Evolutionary conservation across 306 rosid genomes (phyloP).

Genomic region (Dalbergia cultrata): DNA sequence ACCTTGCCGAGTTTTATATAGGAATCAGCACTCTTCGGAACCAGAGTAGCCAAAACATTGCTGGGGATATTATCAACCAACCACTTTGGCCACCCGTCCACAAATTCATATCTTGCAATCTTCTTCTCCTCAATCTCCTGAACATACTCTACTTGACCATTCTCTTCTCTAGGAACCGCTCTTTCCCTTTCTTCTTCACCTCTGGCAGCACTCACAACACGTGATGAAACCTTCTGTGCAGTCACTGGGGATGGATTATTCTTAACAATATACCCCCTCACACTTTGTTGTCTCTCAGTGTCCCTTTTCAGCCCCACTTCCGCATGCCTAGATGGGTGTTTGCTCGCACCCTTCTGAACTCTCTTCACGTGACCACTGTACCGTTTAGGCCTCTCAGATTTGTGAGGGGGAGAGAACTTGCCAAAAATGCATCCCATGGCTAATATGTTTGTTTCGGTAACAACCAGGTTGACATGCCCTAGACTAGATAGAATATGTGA

Average conservation of each 20-base stretch:
- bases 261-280: neutral
- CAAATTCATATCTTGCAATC: constrained; percentile 57
- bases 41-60: constrained; percentile 57
- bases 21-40: constrained; percentile 71
- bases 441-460: constrained; percentile 44
- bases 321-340: neutral
- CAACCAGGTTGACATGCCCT: constrained; percentile 47
- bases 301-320: neutral
- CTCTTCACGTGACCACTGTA: constrained; percentile 41
- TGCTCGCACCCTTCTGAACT: constrained; percentile 25
- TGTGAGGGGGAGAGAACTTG: constrained; percentile 40
- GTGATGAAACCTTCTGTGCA: neutral
- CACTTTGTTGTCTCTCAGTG: constrained; percentile 23
- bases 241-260: neutral
- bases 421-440: constrained; percentile 67
- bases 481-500: neutral
- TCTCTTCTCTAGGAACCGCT: constrained; percentile 14
- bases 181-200: neutral
- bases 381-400: constrained; percentile 38
- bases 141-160: constrained; percentile 22
- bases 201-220: neutral
- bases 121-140: constrained; percentile 31
- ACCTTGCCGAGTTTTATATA: constrained; percentile 77
- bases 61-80: constrained; percentile 64
- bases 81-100: constrained; percentile 79